Evolutionary conservation across 257 asterid species (phyloP).

Genomic region (Nicotiana knightiana): DNA sequence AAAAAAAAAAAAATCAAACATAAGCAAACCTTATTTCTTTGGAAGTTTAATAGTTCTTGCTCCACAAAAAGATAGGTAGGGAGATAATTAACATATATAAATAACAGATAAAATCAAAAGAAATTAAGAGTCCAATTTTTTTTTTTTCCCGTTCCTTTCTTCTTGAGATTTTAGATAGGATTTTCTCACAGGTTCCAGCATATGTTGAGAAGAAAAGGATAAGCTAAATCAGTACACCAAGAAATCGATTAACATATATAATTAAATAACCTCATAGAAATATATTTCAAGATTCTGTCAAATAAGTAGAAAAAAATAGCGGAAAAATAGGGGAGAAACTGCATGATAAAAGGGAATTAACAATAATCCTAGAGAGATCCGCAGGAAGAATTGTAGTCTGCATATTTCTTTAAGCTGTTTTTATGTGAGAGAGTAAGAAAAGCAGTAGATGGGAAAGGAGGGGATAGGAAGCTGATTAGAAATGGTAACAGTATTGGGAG

Average conservation of each 20-base stretch:
- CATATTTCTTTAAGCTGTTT: not conserved
- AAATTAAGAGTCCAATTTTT: not conserved
- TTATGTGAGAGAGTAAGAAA: not conserved
- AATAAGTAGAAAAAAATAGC: not conserved
- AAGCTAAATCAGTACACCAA: constrained; percentile 11
- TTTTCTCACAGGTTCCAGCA: not conserved
- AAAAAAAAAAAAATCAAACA: not conserved
- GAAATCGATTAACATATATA: not conserved
- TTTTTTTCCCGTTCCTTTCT: not conserved
- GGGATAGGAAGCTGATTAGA: constrained; percentile 11
- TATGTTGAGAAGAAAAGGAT: not conserved
- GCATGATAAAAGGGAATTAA: not conserved
- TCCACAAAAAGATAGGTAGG: not conserved
- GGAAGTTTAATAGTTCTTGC: not conserved
- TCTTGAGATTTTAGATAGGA: not conserved
- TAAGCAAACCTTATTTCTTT: not conserved
- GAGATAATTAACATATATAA: not conserved
- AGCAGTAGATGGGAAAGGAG: not conserved
- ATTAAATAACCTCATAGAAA: not conserved
- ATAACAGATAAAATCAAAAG: not conserved
- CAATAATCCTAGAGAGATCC: not conserved
- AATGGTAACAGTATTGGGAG: constrained; percentile 12
- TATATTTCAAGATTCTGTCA: not conserved
- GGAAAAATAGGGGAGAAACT: not conserved
- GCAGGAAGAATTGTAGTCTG: not conserved